Evolutionary conservation across 192 early-diverging fungal species (phyloP).

Genomic region (Geranomyces michiganensis): DNA sequence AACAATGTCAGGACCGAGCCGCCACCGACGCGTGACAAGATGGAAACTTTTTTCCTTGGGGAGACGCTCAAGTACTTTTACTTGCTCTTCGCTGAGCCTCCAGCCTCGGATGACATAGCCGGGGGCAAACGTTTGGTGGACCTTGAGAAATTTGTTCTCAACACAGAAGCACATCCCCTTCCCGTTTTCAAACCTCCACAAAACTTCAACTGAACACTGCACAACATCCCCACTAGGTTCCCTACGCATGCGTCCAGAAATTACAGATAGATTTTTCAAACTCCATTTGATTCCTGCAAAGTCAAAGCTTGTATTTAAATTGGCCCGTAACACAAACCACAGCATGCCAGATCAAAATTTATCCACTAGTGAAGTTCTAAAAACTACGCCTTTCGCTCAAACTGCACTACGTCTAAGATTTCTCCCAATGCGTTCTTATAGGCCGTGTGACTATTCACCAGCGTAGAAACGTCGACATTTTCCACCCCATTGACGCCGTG

Average conservation of each 20-base stretch:
- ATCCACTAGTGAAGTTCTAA: too few species aligned
- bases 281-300: too few species aligned
- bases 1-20: conserved; percentile 58
- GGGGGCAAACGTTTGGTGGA: conserved; percentile 55
- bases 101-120: conserved; percentile 14
- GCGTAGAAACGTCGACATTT: conserved; percentile 75
- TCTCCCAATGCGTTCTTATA: conserved; percentile 50
- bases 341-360: too few species aligned
- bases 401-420: conserved; percentile 36
- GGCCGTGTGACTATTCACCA: conserved; percentile 76
- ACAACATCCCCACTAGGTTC: too few species aligned
- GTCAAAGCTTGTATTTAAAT: too few species aligned
- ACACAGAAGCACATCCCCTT: conserved; percentile 93
- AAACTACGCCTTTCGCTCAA: conserved; percentile 23
- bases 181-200: conserved; percentile 47
- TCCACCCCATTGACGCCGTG: conserved; percentile 47
- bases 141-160: conserved; percentile 87
- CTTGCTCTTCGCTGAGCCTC: conserved; percentile 73
- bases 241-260: too few species aligned
- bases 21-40: conserved; percentile 63
- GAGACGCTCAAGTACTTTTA: conserved; percentile 96
- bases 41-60: conserved; percentile 82
- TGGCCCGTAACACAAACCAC: too few species aligned
- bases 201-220: conserved; percentile 24
- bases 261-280: too few species aligned